These are phyloP conservation scores for Pseudogymnoascus sp. DNA, from an alignment of 2,329 filamentous ascomycete species.

Conservation along the genomic window DNA sequence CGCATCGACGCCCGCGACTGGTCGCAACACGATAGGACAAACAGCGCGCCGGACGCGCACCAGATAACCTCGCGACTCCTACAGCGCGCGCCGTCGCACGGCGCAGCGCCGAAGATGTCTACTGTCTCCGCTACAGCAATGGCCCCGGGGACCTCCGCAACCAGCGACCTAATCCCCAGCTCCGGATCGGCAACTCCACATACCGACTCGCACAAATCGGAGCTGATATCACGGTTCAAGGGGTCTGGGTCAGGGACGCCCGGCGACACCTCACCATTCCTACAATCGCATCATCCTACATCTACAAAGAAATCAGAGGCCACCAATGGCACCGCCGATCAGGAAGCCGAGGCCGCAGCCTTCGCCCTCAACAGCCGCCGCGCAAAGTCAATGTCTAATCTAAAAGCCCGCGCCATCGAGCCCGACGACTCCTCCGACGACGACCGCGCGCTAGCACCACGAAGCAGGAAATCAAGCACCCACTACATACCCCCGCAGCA, in stretches of 20 bases:
- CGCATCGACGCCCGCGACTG: conserved; percentile 15
- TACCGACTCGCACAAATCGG: conserved; percentile 26
- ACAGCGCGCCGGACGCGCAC: conserved; percentile 48
- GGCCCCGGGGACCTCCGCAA: conserved; percentile 23
- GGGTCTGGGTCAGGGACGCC: conserved; percentile 41
- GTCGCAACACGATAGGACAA: conserved; percentile 25
- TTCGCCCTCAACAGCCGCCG: conserved; percentile 15
- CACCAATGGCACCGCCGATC: not conserved
- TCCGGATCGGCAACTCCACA: conserved; percentile 33
- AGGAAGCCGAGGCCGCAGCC: not conserved
- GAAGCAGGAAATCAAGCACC: conserved; percentile 23
- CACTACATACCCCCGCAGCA: conserved; percentile 33
- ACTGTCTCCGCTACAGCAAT: conserved; percentile 45
- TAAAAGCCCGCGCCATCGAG: conserved; percentile 21
- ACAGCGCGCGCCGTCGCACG: conserved; percentile 53
- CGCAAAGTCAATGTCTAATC: conserved; percentile 25
- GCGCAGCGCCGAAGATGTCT: conserved; percentile 58
- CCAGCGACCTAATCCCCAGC: conserved; percentile 22
- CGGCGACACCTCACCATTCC: conserved; percentile 40
- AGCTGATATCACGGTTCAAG: conserved; percentile 53
- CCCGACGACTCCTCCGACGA: conserved; percentile 33
- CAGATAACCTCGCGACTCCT: conserved; percentile 61
- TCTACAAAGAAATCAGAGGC: conserved; percentile 10
- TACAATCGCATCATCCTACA: conserved; percentile 31
- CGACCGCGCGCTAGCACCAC: conserved; percentile 38